phyloP scores from a whole-genome alignment of 371 early-diverging fungal species.

The Syncephalastrum monosporum region DNA sequence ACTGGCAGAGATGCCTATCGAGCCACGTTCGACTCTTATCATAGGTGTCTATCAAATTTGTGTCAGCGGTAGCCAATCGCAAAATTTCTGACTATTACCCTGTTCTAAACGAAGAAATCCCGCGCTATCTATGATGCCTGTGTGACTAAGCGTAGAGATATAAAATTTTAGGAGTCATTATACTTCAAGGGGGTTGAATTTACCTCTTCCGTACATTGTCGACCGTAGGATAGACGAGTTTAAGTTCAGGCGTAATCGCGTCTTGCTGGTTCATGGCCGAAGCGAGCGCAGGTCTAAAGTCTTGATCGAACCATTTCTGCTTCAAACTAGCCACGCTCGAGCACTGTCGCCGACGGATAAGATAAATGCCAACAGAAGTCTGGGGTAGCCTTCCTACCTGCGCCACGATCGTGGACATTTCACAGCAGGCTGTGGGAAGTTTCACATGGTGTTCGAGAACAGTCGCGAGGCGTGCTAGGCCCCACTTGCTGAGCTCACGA shows the following conservation, averaged over 20 bases:
- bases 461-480: conserved; percentile 41
- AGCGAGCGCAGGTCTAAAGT: conserved; percentile 15
- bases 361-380: too few species aligned
- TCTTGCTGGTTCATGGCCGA: conserved; percentile 9
- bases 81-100: conserved; percentile 4
- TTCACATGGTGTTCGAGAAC: conserved; percentile 36
- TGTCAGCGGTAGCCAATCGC: neutral
- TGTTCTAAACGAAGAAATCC: conserved; percentile 25
- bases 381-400: conserved; percentile 29
- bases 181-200: neutral
- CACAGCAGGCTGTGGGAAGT: conserved; percentile 18
- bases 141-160: conserved; percentile 4
- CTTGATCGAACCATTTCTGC: conserved; percentile 41
- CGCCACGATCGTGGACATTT: conserved; percentile 33
- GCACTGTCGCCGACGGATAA: conserved; percentile 30
- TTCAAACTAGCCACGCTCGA: conserved; percentile 61
- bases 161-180: neutral
- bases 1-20: conserved; percentile 42
- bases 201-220: conserved; percentile 61
- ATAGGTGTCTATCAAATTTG: conserved; percentile 36
- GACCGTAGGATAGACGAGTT: conserved; percentile 60
- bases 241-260: conserved; percentile 12
- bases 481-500: conserved; percentile 43
- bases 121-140: conserved; percentile 22
- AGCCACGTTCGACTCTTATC: conserved; percentile 55